Evolutionary conservation across 805 yeast genomes (phyloP).

Genomic region (Metahyphopichia silvanorum): DNA sequence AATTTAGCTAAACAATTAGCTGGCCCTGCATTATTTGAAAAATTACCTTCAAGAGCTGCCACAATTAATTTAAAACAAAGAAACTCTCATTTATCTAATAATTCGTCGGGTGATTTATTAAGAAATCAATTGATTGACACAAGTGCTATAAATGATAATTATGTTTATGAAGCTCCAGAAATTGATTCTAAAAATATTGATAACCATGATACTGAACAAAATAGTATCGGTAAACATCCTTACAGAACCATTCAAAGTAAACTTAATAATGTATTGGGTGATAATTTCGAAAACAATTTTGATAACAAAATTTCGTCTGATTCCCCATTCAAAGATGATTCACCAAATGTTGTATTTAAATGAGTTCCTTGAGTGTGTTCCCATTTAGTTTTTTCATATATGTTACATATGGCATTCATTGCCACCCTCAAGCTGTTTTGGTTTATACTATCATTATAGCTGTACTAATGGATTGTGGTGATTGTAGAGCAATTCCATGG

Average conservation of each 20-base stretch:
- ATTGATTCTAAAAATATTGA: too few relatives aligned
- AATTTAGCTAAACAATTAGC: slow-evolving; percentile 39
- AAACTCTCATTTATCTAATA: slow-evolving; percentile 9
- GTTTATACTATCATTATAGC: too few relatives aligned
- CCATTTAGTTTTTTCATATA: neutral
- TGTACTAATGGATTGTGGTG: too few relatives aligned
- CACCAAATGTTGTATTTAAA: slow-evolving; percentile 15
- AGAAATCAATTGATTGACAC: slow-evolving; percentile 11
- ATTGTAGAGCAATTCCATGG: too few relatives aligned
- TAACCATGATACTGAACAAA: neutral
- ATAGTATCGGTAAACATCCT: neutral
- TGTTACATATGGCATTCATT: too few relatives aligned
- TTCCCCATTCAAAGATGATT: slow-evolving; percentile 9
- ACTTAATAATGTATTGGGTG: slow-evolving; percentile 10
- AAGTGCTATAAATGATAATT: slow-evolving; percentile 31
- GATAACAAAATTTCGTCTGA: slow-evolving; percentile 11
- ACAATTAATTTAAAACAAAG: slow-evolving; percentile 18
- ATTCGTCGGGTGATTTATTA: slow-evolving; percentile 25
- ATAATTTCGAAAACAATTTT: slow-evolving; percentile 18
- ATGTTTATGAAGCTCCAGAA: slow-evolving; percentile 20
- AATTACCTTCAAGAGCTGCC: slow-evolving; percentile 33
- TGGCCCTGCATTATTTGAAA: slow-evolving; percentile 32
- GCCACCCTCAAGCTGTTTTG: too few relatives aligned
- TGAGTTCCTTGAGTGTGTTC: slow-evolving; percentile 2
- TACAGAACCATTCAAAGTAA: slow-evolving; percentile 2